These are phyloP conservation scores for Cicer yamashitae DNA, from an alignment of 306 rosid species.

Conservation along the genomic window DNA sequence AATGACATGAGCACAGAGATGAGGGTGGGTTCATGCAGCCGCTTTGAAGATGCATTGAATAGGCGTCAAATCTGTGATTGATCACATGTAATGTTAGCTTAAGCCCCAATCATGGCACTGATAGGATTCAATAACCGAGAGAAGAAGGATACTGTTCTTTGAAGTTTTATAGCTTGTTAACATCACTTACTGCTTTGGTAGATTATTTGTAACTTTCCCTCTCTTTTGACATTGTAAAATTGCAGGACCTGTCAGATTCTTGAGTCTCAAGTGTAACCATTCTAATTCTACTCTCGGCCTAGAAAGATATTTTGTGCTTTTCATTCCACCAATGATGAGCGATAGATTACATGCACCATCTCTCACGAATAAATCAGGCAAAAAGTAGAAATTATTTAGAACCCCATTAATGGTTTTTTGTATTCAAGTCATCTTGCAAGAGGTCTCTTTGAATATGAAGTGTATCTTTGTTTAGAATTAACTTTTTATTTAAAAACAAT, in stretches of 20 bases:
- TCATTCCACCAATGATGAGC: not conserved
- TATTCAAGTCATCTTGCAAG: not conserved
- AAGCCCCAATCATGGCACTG: not conserved
- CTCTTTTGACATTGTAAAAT: slow-evolving; percentile 14
- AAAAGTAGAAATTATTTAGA: not conserved
- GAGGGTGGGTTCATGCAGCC: slow-evolving; percentile 86
- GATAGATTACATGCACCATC: not conserved
- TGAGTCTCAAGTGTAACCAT: slow-evolving; percentile 23
- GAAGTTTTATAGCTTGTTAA: slow-evolving; percentile 12
- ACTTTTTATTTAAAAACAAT: not conserved
- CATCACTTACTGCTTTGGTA: not conserved
- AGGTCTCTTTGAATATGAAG: not conserved
- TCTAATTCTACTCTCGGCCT: not conserved
- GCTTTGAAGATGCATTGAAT: slow-evolving; percentile 85
- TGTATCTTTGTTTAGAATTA: not conserved
- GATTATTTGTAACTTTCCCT: slow-evolving; percentile 13
- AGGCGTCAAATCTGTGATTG: slow-evolving; percentile 65
- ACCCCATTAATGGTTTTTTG: not conserved
- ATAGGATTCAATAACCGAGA: not conserved
- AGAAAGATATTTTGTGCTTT: not conserved
- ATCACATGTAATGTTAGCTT: slow-evolving; percentile 24
- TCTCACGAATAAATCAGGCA: not conserved
- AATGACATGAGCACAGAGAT: slow-evolving; percentile 92
- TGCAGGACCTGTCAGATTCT: not conserved
- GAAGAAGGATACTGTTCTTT: not conserved